A percentile compares a stretch with the other conserved stretches of the same genome.
These are phyloP conservation scores for Ananas comosus DNA, from an alignment of 176 grass and related monocot genomes.

Conservation along the genomic window DNA sequence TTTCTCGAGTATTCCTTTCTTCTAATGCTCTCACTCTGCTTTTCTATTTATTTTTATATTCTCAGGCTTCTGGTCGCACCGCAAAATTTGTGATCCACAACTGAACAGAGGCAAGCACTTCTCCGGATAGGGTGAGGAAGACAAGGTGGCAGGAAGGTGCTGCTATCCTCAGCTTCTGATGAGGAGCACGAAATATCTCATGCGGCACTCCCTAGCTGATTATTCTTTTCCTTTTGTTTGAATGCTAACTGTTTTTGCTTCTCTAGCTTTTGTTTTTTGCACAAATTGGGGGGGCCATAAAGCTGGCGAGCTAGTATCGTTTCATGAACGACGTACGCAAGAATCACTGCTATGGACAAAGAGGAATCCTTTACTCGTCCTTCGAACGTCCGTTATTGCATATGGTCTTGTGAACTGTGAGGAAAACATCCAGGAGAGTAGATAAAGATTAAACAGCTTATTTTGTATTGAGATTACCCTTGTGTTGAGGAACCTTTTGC, in stretches of 20 bases:
- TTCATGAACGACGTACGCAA: background rate
- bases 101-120: slow-evolving; percentile 10
- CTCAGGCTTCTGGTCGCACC: slow-evolving; percentile 29
- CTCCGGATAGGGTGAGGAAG: background rate
- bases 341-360: background rate
- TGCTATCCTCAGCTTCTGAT: background rate
- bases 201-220: background rate
- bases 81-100: slow-evolving; percentile 27
- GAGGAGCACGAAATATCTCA: slow-evolving; percentile 4
- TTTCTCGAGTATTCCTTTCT: background rate
- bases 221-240: slow-evolving; percentile 3
- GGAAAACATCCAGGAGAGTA: background rate
- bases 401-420: background rate
- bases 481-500: background rate
- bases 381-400: background rate
- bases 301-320: background rate
- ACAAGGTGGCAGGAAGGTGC: background rate
- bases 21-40: background rate
- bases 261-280: background rate
- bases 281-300: background rate
- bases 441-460: background rate
- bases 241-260: background rate
- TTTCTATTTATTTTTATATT: background rate
- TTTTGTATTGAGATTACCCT: background rate
- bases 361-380: background rate